These are phyloP conservation scores for Megacollybia marginata DNA, from an alignment of 768 basidiomycete genomes.

Conservation along the genomic window DNA sequence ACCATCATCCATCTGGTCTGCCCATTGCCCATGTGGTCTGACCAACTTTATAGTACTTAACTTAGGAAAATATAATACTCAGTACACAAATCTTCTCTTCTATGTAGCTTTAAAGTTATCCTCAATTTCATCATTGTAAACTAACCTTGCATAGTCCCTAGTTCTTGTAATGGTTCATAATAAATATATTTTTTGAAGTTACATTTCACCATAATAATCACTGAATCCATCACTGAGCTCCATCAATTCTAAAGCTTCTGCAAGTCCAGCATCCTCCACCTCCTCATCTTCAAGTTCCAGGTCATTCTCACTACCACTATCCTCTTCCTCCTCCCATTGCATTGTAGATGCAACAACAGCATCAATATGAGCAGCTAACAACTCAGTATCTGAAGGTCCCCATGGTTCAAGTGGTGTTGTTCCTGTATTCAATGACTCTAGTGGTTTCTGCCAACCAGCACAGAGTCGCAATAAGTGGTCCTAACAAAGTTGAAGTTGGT, in stretches of 20 bases:
- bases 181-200: too few species aligned
- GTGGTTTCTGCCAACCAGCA: not conserved
- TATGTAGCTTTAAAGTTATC: too few species aligned
- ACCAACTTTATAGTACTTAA: too few species aligned
- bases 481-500: not conserved
- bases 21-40: too few species aligned
- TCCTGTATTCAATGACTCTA: not conserved
- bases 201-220: too few species aligned
- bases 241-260: not conserved
- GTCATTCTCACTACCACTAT: slow-evolving; percentile 7
- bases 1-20: too few species aligned
- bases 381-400: not conserved
- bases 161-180: too few species aligned
- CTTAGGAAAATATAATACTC: too few species aligned
- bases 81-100: too few species aligned
- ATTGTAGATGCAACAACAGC: not conserved
- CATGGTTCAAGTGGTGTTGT: not conserved
- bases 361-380: not conserved
- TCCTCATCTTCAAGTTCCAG: slow-evolving; percentile 1
- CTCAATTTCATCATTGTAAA: too few species aligned
- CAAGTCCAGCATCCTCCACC: slow-evolving; percentile 1
- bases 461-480: not conserved
- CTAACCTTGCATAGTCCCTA: too few species aligned
- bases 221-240: not conserved
- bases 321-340: too few species aligned